Evolutionary conservation across 2,329 filamentous ascomycete species (phyloP), one percentile per base, ranked within the genome.

Genomic region (Acrodontium crateriforme): DNA sequence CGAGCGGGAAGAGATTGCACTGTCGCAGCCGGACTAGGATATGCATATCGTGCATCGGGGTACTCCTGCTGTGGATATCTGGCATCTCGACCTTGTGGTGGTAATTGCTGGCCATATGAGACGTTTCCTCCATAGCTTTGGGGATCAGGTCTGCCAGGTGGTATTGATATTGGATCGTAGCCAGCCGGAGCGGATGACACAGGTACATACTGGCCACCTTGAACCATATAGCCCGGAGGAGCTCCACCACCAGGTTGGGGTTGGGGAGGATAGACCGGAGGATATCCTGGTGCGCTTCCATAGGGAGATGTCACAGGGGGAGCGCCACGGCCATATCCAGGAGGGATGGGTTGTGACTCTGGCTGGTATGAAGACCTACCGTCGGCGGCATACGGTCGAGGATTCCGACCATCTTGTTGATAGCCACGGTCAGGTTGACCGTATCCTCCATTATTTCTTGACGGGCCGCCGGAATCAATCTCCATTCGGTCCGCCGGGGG

Each of bases 1-100:
- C 42, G 40, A 27, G 33, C 36, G 22, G 36, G 34, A 22, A 46
- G 35, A 25, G 45, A 43, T n/a, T 40, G 41, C 11, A 46, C 41
- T 16, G 47, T 51, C 29, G 42, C 39, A 28, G 47, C 46, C 39
- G 47, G 47, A 37, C 47, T 51, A 35, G 47, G 47, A 34, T 51
- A 51, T 32, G 47, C 46, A 41, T 47, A 49, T 39, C 46, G 43
- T 22, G 20, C 20, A 34, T 38, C 33, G 33, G 45, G 45, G 35
- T 41, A 45, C 14, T 51, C 47, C 10, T 35, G 33, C 36, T 46
- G 44, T 25, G 34, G 32, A 25, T 16, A 31, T 28, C 26, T 16
- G 3, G 26, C 6, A 19, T 36, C 35, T 13, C 28, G 35, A 25
- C 31, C 28, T 22, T 34, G 34, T 23, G 17, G 23, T 6, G 27